Conservation (phyloP, 192 early-diverging fungal species). For the Umbelopsis ramanniana region DNA sequence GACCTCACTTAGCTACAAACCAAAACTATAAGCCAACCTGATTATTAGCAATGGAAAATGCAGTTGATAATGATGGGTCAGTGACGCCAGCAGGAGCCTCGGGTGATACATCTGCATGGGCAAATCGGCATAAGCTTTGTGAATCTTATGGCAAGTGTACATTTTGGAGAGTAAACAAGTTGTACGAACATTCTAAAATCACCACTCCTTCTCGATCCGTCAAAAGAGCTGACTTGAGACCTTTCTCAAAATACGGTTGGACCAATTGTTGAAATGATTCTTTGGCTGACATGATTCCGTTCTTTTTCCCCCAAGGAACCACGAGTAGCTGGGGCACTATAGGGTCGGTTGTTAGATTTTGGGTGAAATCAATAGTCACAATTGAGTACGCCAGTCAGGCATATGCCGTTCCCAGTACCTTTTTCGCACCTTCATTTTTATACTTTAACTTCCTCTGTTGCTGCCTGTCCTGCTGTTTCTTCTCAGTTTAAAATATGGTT, state of each 20-base stretch:
- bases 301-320: background rate
- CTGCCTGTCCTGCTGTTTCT: background rate
- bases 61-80: constrained; percentile 61
- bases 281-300: background rate
- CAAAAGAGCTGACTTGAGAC: constrained; percentile 57
- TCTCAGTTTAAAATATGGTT: background rate
- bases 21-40: constrained; percentile 47
- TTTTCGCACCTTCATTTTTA: background rate
- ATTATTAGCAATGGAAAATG: constrained; percentile 62
- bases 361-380: constrained; percentile 2
- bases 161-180: background rate
- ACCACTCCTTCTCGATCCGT: constrained; percentile 69
- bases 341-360: background rate
- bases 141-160: no score
- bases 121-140: background rate
- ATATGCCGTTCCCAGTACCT: constrained; percentile 12
- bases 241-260: constrained; percentile 41
- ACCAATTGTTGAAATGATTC: constrained; percentile 18
- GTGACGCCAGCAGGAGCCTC: constrained; percentile 46
- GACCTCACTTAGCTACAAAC: no score
- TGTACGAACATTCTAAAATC: constrained; percentile 52
- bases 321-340: constrained; percentile 6
- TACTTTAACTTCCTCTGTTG: background rate
- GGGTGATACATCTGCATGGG: constrained; percentile 26
- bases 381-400: background rate